Base-by-base conservation (phyloP, 2,329 filamentous ascomycete genomes). In the Fusarium devonianum region DNA sequence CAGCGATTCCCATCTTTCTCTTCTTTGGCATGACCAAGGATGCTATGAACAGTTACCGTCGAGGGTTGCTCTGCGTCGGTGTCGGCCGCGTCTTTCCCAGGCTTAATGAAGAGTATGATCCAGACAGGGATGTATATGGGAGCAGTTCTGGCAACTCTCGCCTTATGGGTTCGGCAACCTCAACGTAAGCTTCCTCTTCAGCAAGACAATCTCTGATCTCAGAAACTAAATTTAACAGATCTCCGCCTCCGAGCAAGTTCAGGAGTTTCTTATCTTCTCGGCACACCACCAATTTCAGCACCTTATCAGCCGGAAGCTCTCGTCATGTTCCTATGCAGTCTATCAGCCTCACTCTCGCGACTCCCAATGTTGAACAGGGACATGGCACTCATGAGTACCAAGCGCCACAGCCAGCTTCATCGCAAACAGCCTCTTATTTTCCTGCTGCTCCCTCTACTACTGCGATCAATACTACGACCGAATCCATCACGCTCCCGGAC, bases 11-110 rank as follows among this genome's bases (percentile, higher is more conserved):
- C 35, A 73, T 84, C 36, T 78, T 83, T 30, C 30, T 75, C 21
- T 82, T 82, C 66, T 85, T 84, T 45, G 82, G 82, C 34, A 75
- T 75, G 49, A 82, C 78, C n/a, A 73, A 73, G 18, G 81, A 84
- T 21, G 78, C 79, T 9, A 69, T 77, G 51, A 79, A 79, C 47
- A 70, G 70, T 41, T 84, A 84, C 64, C 72, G 79, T 14, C 41
- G 54, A 2, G 57, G 64, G 5, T 58, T 77, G 5, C 60, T 80
- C 5, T 54, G 50, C 7, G 3, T 78, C 18, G 76, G 79, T 0
- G 60, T 81, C 2, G 77, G 74, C 21, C 68, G 53, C 18, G 12
- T 78, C 13, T 81, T 78, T 51, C 75, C 78, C 0, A 53, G 54
- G 4, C 69, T 81, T 5, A 53, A 67, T 7, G 49, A 73, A 9